These are phyloP conservation scores for Amylostereum areolatum DNA, from an alignment of 1,284 basidiomycete genomes.

Conservation along the genomic window DNA sequence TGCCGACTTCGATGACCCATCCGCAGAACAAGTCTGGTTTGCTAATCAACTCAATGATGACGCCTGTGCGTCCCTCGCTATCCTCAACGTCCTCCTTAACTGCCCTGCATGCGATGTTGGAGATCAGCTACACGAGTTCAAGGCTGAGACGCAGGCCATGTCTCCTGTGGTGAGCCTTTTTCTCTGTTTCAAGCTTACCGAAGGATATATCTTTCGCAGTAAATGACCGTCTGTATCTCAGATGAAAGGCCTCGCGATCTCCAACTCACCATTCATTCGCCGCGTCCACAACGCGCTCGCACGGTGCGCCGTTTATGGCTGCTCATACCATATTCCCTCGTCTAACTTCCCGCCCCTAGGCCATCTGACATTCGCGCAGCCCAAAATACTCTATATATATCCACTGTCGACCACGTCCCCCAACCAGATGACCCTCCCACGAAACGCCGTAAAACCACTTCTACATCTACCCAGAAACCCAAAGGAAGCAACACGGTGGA, in stretches of 20 bases:
- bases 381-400: constrained; percentile 35
- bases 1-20: constrained; percentile 44
- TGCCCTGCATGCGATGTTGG: constrained; percentile 45
- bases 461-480: constrained; percentile 2
- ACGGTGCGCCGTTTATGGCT: constrained; percentile 29
- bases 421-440: constrained; percentile 25
- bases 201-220: background rate
- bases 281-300: constrained; percentile 53
- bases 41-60: constrained; percentile 63
- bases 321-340: background rate
- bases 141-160: constrained; percentile 46
- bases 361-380: constrained; percentile 54
- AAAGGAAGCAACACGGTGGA: too few relatives aligned
- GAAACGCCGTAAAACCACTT: constrained; percentile 32
- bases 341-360: constrained; percentile 21
- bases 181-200: background rate
- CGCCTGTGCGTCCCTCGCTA: constrained; percentile 55
- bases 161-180: constrained; percentile 42
- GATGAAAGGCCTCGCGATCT: constrained; percentile 59
- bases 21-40: constrained; percentile 54
- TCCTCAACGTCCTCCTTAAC: constrained; percentile 55
- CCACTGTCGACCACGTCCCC: constrained; percentile 35
- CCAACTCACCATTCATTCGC: constrained; percentile 45
- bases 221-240: constrained; percentile 14
- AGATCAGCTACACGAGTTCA: constrained; percentile 36